Evolutionary conservation across 2,329 filamentous ascomycete species (phyloP), one percentile per base, ranked within the genome.

Genomic region (Epichloe typhina): DNA sequence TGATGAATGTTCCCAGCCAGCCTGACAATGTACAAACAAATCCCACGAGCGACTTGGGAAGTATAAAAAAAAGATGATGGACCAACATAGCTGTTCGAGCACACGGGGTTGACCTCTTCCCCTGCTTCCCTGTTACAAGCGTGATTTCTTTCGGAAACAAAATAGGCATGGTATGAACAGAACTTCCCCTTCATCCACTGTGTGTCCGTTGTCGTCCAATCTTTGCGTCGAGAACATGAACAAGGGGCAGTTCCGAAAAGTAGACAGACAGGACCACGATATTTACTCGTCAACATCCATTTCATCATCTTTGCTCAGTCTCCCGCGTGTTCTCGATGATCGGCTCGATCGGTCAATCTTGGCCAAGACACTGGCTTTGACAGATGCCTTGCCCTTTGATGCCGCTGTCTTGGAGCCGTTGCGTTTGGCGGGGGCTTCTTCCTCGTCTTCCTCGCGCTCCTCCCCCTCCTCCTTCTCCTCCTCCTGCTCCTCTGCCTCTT

Each of bases 281-380:
- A 12, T 13, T 42, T 63, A 62, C 35, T 62, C 60, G 50, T 69
- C 66, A 37, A 66, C 53, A 8, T 68, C 66, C 66, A 69, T 67
- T 17, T 64, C 63, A 12, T 59, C 59, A 17, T 56, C 51, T 54
- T 59, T 64, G 35, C 59, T 56, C 33, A 53, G 41, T 41, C 55
- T 57, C 7, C 54, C 56, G 6, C 64, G 59, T 9, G 57, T 49
- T 47, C 64, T 60, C 17, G 59, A 49, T 26, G 60, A 50, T 53
- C 59, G 61, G 26, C 56, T 54, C 50, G 56, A 45, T 47, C 59
- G 58, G 35, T 54, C 58, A 3, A 51, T 35, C 46, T 56, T 55
- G 1, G 59, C 50, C n/a, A 56, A 40, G 12, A 52, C 56, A 42
- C 52, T 61, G 21, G 61, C 52, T 54, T 66, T 64, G 47, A 57